Evolutionary conservation across 2,329 filamentous ascomycete species (phyloP), one percentile per base, ranked within the genome.

Genomic region (Dichotomopilus funicola): DNA sequence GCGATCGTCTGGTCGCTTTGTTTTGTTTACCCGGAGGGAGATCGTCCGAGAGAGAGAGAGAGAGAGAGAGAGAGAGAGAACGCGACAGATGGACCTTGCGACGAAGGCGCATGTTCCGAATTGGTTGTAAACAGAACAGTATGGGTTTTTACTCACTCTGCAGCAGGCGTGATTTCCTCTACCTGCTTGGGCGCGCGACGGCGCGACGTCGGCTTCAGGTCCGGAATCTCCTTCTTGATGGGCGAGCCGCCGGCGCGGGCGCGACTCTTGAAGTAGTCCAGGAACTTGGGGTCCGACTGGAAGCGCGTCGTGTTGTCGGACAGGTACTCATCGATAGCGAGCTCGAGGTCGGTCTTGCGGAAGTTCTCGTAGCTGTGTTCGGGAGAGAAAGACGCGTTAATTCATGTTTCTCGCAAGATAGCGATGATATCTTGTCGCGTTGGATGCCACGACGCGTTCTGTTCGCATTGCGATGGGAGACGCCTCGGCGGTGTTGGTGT

Each of bases 271-370:
- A 89, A 96, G 78, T 90, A 96, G 58, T 87, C 83, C 59, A 79
- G 74, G 68, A 96, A 81, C 54, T 75, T 77, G 53, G 84, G 73
- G 62, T 91, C 82, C 56, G 76, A 75, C 51, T 79, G 76, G 67
- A 88, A 86, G 59, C 77, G 78, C 61, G 80, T 75, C 63, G 81
- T 77, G 73, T 96, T 87, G 60, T 81, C 77, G 62, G 82, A 78
- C 46, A 95, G 81, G 71, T 84, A 85, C 47, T 85, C 79, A 64
- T 95, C 88, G 61, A 95, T 81, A 45, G 81, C 81, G 57, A 79
- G 71, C 67, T 92, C 89, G 58, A 97, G 81, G 49, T 96, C 90
- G 61, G 78, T 76, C 73, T 96, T 96, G 71, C 87, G 88, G 61
- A 86, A 74, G 55, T 78, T 76, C 62, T 89, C 83, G 66, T 81